Percentiles rank a stretch among this genome's conserved stretches.
phyloP scores from a whole-genome alignment of 139 green algal genomes.

The Micractinium sp. region DNA sequence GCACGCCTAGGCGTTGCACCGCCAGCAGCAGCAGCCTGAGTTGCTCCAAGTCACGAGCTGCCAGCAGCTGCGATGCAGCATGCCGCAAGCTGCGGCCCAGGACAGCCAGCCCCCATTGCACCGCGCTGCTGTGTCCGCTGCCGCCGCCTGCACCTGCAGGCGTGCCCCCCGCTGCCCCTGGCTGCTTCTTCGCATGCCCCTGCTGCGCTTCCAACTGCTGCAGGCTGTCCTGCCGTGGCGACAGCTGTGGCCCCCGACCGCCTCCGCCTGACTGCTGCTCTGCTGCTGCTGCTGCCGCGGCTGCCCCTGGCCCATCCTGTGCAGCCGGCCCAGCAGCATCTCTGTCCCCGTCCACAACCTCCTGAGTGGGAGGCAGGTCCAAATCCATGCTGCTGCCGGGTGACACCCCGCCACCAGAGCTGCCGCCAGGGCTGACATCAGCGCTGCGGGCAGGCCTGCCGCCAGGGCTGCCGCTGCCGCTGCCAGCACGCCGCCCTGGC shows the following conservation, averaged over 20 bases:
- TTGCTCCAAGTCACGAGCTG: slow-evolving; percentile 25
- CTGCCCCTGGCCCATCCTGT: not conserved
- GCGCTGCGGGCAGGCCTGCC: no score
- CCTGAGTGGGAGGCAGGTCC: slow-evolving; percentile 15
- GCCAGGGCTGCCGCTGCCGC: not conserved
- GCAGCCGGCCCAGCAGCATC: not conserved
- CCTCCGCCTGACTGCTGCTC: no score
- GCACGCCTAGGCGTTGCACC: not conserved
- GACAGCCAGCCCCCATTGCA: no score
- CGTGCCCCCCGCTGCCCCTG: not conserved
- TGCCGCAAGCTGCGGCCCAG: slow-evolving; percentile 9
- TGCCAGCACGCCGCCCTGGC: not conserved
- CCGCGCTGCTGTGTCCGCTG: not conserved
- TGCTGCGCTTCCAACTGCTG: not conserved
- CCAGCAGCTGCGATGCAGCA: slow-evolving; percentile 7
- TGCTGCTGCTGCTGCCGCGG: not conserved
- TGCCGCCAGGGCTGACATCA: no score
- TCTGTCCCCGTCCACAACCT: not conserved
- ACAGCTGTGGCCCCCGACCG: not conserved
- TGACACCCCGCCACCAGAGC: no score
- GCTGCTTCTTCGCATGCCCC: no score
- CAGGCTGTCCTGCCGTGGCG: not conserved
- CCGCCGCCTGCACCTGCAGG: not conserved
- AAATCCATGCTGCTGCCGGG: not conserved
- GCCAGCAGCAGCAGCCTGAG: slow-evolving; percentile 32